Base-by-base conservation (phyloP, 257 asterid genomes). In the Solanum tarijense region DNA sequence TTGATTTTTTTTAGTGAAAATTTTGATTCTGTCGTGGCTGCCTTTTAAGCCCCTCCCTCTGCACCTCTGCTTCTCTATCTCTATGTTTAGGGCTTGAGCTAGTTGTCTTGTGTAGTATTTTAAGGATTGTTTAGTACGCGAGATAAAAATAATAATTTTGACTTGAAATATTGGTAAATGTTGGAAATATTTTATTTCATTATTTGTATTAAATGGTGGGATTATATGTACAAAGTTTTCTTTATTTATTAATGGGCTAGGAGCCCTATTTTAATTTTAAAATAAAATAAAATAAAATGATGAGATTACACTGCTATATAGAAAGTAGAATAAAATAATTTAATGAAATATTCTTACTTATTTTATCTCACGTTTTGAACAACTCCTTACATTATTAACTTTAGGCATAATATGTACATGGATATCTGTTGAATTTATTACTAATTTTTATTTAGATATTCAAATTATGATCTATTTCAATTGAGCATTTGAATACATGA, bases 11-110 rank as follows among this genome's bases (percentile, higher is more conserved):
- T 62, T 62, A 9, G 31, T 4, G 4, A n/a, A 62, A 62, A n/a
- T 62, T 10, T 0, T 62, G 12, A 60, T 1, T 21, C 12, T 0
- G 0, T 1, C 0, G 60, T 48, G 1, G 3, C 2, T 20, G 2
- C 21, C 7, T 55, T 55, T 7, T 55, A 6, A 48, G n/a, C 9
- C 65, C 10, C 65, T 6, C 9, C 4, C 16, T 38, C 55, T 21
- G 55, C 21, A 34, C n/a, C 83, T 12, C 83, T 38, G 52, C 9
- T 34, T 74, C 29, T 74, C 52, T 72, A 34, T 35, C 48, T 36
- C 20, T 74, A 21, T 21, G 25, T 71, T 71, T 32, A 31, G 25
- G 41, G 78, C 25, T 35, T 73, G 81, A 2, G 14, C 25, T 73
- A 11, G 43, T 73, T 58, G 68, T 58, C 68, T 58, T 55, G 65